Evolutionary conservation across 2,329 filamentous ascomycete species (phyloP).

Genomic region (Diplodia sapinea): DNA sequence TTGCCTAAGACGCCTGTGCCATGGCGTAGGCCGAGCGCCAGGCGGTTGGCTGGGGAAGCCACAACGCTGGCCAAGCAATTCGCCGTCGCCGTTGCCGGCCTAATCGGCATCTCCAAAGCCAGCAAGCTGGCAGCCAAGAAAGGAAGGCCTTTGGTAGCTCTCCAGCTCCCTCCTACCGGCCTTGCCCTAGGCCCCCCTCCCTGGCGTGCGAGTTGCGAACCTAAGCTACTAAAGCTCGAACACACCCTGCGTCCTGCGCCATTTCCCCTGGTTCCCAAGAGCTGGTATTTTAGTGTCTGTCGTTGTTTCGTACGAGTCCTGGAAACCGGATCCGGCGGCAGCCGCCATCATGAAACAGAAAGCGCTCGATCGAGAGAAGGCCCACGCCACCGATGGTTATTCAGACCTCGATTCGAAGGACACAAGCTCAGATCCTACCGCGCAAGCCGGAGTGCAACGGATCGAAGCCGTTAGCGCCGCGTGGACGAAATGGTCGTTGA

Average conservation of each 20-base stretch:
- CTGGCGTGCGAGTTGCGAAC: not conserved
- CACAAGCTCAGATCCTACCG: not conserved
- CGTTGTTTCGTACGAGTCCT: not conserved
- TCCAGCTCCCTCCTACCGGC: conserved; percentile 5
- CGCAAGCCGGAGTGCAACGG: conserved; percentile 51
- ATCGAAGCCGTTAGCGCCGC: conserved; percentile 56
- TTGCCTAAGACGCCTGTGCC: conserved; percentile 11
- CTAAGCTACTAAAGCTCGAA: not conserved
- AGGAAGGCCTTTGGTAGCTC: not conserved
- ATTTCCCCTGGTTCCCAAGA: not conserved
- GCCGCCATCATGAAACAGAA: conserved; percentile 17
- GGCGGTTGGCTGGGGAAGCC: conserved; percentile 10
- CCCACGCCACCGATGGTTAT: not conserved
- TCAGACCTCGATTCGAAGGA: not conserved
- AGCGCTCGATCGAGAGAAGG: conserved; percentile 2
- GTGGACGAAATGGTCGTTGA: conserved; percentile 56
- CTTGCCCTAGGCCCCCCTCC: not conserved
- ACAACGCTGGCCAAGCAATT: not conserved
- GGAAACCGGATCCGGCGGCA: not conserved
- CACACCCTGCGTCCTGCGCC: not conserved
- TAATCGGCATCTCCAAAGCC: not conserved
- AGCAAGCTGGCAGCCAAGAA: not conserved
- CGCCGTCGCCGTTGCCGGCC: not conserved
- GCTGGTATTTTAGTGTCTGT: not conserved
- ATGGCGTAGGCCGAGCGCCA: conserved; percentile 10